Evolutionary conservation across 108 stramenopile genomes (phyloP), one percentile per base, ranked within the genome.

Genomic region (Nannochloropsis gaditana): DNA sequence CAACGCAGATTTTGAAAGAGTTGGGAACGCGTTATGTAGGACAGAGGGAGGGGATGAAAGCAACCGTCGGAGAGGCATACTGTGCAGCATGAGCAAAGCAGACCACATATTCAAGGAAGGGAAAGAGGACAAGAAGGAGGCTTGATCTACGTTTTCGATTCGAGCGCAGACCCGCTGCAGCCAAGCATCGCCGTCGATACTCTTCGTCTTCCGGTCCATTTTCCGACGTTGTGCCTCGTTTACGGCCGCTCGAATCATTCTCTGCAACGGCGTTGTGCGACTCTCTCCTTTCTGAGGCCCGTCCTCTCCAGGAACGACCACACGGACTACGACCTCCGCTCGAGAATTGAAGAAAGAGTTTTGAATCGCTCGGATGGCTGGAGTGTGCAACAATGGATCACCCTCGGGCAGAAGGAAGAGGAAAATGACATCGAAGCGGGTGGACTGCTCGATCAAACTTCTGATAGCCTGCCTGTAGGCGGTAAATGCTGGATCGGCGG

Each of bases 41-140:
- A 73, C 19, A n/a, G 59, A 73, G 59, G 59, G 59, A 2, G 59
- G 59, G 59, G 59, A 73, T 15, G 59, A 73, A n/a, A 73, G 59
- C 19, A 73, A n/a, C 19, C 59, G 59, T 15, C 59, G 59, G n/a
- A 73, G 59, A n/a, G 59, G 59, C 6, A 73, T 73, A 6, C 19
- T n/a, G 8, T 73, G 6, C 19, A 73, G 59, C 59, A 73, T 73
- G 59, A 73, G 59, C 59, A 73, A n/a, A n/a, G 59, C 59, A 6
- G 59, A 73, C 59, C 59, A 73, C 59, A 73, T 73, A n/a, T 73
- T 73, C 19, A 73, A n/a, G 2, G 59, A 73, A n/a, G 59, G 59
- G 8, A 73, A 73, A 6, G 59, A 73, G 59, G 59, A 15, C 59
- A 73, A 73, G 59, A 73, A 73, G 59, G 59, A 73, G 15, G 59